Base-by-base conservation (phyloP, 768 basidiomycete species). In the Tylopilus subfusipes region DNA sequence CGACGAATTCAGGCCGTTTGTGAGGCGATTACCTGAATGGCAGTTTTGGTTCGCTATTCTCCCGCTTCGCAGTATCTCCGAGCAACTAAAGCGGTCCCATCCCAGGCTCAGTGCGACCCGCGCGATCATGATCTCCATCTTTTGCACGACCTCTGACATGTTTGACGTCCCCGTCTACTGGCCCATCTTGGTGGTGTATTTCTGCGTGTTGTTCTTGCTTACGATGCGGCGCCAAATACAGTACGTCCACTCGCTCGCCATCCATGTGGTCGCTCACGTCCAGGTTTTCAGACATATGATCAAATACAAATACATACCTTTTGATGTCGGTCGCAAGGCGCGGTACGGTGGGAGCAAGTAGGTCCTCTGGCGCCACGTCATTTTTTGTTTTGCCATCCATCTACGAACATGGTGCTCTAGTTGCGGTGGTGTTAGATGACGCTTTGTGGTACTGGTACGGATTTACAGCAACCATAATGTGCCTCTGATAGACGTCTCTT, bases 101-200 rank as follows among this genome's bases (percentile, higher is more conserved):
- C 30, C 5, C 30, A 94, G 95, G 96, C 80, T 98, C 42, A 91
- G 93, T 5, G 79, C 93, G 1, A 98, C 94, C 7, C 86, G 90
- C 43, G 93, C 96, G 12, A 88, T 90, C 24, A n/a, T 89, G 21
- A 68, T 99, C 49, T 88, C 93, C 5, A 64, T 96, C 39, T 72
- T 86, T 50, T 88, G 88, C 69, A 91, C 97, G 2, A 75, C 87
- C 52, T 95, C 91, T 24, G 80, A 88, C 43, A 75, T 87, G 33
- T 96, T 97, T 62, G 95, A 98, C 69, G 89, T 99, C 21, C 96
- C 97, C 8, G 97, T 98, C 22, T 98, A 97, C 75, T 98, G 97
- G 95, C 97, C 97, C 9, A 98, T 99, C 72, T 83, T 99, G 51
- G 85, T 98, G 63, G 78, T 98, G 54, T 99, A 99, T 76, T 99